Conservation (phyloP, 2,329 filamentous ascomycete species). For the Sarocladium oryzae region DNA sequence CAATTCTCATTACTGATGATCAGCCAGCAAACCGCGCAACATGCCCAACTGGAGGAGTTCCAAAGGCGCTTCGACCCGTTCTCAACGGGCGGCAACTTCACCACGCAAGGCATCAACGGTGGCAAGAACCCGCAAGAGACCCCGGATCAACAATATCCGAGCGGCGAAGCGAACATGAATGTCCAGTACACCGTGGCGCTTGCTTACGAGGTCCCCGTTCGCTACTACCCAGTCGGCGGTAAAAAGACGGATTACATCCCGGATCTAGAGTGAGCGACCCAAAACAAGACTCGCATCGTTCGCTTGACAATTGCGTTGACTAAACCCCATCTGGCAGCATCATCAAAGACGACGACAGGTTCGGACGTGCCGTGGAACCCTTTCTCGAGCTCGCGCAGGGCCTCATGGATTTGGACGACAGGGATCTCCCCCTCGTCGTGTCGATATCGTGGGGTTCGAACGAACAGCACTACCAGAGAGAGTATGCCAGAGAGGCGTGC, state of each 20-base stretch:
- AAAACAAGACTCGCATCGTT: constrained; percentile 7
- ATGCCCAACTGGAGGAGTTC: constrained; percentile 50
- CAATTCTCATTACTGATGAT: constrained; percentile 8
- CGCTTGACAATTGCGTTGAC: background rate
- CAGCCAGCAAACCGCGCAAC: constrained; percentile 41
- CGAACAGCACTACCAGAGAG: constrained; percentile 54
- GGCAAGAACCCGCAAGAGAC: constrained; percentile 41
- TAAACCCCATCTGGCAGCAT: constrained; percentile 12
- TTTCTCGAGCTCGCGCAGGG: constrained; percentile 59
- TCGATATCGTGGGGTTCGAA: constrained; percentile 66
- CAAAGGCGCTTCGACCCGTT: constrained; percentile 46
- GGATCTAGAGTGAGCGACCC: constrained; percentile 31
- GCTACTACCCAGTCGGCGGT: constrained; percentile 26
- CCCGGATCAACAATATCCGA: constrained; percentile 22
- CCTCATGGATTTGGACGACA: constrained; percentile 46
- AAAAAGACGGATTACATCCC: constrained; percentile 22
- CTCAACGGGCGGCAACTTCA: constrained; percentile 48
- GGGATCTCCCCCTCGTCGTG: constrained; percentile 55
- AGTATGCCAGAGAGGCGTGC: constrained; percentile 46
- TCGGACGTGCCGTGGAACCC: constrained; percentile 47
- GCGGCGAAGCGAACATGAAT: constrained; percentile 31
- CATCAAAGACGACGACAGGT: constrained; percentile 23
- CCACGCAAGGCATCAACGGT: constrained; percentile 48
- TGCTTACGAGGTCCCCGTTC: constrained; percentile 27
- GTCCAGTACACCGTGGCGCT: constrained; percentile 29